Evolutionary conservation across 306 rosid species (phyloP).

Genomic region (Trifolium dubium): DNA sequence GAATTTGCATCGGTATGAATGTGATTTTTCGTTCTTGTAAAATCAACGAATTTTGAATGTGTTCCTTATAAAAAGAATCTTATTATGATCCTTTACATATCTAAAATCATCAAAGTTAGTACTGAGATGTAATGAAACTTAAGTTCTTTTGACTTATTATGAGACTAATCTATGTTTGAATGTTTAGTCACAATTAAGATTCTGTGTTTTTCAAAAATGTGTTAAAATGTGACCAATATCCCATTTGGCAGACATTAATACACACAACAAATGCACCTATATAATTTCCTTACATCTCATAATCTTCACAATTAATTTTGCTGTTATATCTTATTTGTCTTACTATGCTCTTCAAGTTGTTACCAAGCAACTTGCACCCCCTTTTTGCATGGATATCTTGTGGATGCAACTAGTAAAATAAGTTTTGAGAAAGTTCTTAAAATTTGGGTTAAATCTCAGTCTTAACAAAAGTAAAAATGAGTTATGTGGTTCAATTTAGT

Average conservation of each 20-base stretch:
- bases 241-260: not conserved
- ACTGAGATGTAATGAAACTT: not conserved
- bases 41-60: not conserved
- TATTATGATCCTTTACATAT: not conserved
- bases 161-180: not conserved
- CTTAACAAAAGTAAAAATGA: too few species aligned
- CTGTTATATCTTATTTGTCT: not conserved
- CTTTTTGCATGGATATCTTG: not conserved
- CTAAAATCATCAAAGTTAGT: not conserved
- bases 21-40: not conserved
- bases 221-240: not conserved
- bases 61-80: not conserved
- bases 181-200: not conserved
- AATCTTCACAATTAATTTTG: not conserved
- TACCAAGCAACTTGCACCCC: not conserved
- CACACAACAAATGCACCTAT: not conserved
- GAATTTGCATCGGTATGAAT: not conserved
- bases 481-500: too few species aligned
- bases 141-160: not conserved
- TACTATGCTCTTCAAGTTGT: not conserved
- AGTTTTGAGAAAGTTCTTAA: too few species aligned
- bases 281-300: not conserved
- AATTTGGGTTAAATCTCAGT: too few species aligned
- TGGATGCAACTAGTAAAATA: not conserved
- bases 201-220: not conserved